Evolutionary conservation across 352 stramenopile species (phyloP).

Genomic region (Pythium sp.): DNA sequence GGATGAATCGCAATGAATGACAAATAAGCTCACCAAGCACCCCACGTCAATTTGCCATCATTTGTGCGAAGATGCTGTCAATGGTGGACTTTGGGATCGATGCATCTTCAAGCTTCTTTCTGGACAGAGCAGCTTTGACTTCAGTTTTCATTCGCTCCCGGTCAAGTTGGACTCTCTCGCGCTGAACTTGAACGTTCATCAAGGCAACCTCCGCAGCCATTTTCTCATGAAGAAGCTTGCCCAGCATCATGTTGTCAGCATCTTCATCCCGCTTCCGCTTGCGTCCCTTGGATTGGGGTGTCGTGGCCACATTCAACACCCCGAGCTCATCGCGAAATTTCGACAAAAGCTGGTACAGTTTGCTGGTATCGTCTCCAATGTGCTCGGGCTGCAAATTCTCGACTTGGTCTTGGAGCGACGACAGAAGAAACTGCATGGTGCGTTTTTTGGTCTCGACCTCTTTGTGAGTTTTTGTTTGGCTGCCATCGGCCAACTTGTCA

Average conservation of each 20-base stretch:
- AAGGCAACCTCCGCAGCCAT: constrained; percentile 16
- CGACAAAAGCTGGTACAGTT: constrained; percentile 10
- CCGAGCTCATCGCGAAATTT: constrained; percentile 29
- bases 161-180: constrained; percentile 16
- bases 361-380: neutral
- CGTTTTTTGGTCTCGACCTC: neutral
- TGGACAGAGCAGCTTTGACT: constrained; percentile 26
- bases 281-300: constrained; percentile 1
- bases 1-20: constrained; percentile 9
- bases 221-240: constrained; percentile 18
- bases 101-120: constrained; percentile 31
- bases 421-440: constrained; percentile 4
- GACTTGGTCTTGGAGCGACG: constrained; percentile 12
- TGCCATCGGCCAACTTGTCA: neutral
- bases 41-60: neutral
- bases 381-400: constrained; percentile 12
- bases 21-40: constrained; percentile 9
- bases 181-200: constrained; percentile 31
- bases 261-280: constrained; percentile 18
- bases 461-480: neutral
- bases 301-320: constrained; percentile 20
- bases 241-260: constrained; percentile 21
- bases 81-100: constrained; percentile 23
- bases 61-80: constrained; percentile 22
- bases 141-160: constrained; percentile 35